phyloP scores from a whole-genome alignment of 2,329 filamentous ascomycete species.

The Davidsoniella eucalypti region DNA sequence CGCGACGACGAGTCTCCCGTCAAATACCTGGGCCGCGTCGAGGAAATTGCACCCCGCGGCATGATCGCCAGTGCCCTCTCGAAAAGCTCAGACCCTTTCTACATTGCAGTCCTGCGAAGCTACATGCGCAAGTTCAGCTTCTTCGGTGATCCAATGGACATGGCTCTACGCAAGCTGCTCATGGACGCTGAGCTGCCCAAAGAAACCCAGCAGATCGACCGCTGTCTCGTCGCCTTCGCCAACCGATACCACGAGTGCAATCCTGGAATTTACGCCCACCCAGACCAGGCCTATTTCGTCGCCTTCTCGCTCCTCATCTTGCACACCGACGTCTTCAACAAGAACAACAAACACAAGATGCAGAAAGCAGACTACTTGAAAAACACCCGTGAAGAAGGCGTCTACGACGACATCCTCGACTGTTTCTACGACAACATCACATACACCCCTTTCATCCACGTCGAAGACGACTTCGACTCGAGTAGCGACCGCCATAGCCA shows the following conservation, averaged over 20 bases:
- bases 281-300: conserved; percentile 96
- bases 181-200: conserved; percentile 95
- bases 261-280: conserved; percentile 77
- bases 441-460: conserved; percentile 95
- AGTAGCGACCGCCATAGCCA: conserved; percentile 57
- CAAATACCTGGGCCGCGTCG: conserved; percentile 70
- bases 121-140: conserved; percentile 94
- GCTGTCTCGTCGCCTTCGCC: conserved; percentile 83
- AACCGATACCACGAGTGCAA: conserved; percentile 98
- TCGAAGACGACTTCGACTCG: conserved; percentile 77
- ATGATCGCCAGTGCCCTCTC: conserved; percentile 73
- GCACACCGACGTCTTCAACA: conserved; percentile 98
- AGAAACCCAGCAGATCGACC: conserved; percentile 95
- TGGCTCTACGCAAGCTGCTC: conserved; percentile 86
- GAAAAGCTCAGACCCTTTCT: conserved; percentile 74
- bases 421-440: conserved; percentile 98
- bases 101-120: conserved; percentile 66
- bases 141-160: conserved; percentile 94
- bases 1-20: conserved; percentile 80
- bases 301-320: conserved; percentile 92
- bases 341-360: conserved; percentile 99
- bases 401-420: conserved; percentile 83
- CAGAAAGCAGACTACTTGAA: conserved; percentile 89
- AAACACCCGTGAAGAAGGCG: conserved; percentile 79
- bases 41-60: conserved; percentile 64